phyloP scores from a whole-genome alignment of 2,329 filamentous ascomycete species.

The Ascochyta pisi region DNA sequence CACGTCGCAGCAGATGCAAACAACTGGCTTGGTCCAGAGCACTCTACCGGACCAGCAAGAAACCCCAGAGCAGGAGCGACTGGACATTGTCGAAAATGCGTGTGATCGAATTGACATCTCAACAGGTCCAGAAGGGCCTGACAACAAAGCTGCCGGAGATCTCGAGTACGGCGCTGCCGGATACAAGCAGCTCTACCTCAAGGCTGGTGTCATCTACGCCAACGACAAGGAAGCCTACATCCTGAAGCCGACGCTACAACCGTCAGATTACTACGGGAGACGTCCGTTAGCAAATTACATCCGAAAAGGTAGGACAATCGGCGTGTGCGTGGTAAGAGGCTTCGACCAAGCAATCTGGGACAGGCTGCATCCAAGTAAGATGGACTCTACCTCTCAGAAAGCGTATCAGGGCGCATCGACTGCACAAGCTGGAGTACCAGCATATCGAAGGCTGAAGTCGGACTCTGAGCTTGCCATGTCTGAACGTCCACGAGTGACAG shows the following conservation, averaged over 20 bases:
- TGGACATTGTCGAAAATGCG: constrained; percentile 53
- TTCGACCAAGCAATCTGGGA: constrained; percentile 83
- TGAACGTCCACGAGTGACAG: constrained; percentile 76
- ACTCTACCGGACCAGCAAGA: constrained; percentile 45
- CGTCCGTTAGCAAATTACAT: constrained; percentile 81
- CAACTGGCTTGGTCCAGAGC: constrained; percentile 40
- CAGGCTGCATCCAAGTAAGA: constrained; percentile 67
- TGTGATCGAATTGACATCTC: constrained; percentile 58
- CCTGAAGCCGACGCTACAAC: constrained; percentile 82
- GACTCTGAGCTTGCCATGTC: constrained; percentile 68
- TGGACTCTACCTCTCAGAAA: constrained; percentile 48
- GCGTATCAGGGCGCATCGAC: constrained; percentile 55
- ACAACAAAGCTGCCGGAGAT: constrained; percentile 58
- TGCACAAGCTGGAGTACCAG: constrained; percentile 53
- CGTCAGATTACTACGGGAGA: constrained; percentile 84
- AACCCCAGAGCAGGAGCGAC: constrained; percentile 54
- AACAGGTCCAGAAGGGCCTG: constrained; percentile 52
- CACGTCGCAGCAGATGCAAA: constrained; percentile 44
- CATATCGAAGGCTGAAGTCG: constrained; percentile 47
- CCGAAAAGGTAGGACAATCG: constrained; percentile 80
- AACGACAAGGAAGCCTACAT: constrained; percentile 80
- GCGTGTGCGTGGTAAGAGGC: constrained; percentile 85
- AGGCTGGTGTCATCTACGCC: constrained; percentile 86
- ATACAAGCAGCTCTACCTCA: constrained; percentile 68
- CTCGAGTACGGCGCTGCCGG: constrained; percentile 52